Evolutionary conservation across 2,329 filamentous ascomycete species (phyloP), one percentile per base, ranked within the genome.

Genomic region (Diaporthe batatas): DNA sequence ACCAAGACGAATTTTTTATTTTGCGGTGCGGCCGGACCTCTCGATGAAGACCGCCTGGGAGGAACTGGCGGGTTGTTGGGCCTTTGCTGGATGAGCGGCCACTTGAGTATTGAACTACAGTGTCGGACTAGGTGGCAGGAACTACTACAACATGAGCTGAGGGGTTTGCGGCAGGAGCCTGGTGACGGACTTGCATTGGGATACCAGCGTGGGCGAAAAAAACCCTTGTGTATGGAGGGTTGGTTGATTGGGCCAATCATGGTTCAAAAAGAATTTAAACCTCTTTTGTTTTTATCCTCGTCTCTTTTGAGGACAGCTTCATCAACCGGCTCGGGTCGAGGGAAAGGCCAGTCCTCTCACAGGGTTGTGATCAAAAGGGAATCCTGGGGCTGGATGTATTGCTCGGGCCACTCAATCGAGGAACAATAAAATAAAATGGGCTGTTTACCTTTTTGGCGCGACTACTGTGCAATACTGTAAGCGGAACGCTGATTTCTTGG

Each of bases 181-280:
- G 67, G 62, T 67, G 62, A 67, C 32, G 67, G 58, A 59, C 47
- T 72, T 72, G 73, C 73, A 73, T 74, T 73, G 70, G 71, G 67
- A 73, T 67, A 59, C 59, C 67, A 68, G 53, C 39, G 59, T 57
- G 67, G 67, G 55, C 39, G 55, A 49, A 39, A 49, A 49, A 49
- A 49, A 39, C 58, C 65, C 42, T 62, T 54, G 59, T 62, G 59
- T 70, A 71, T 53, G 65, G 59, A 68, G 21, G 49, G 70, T 47
- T 47, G 54, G 29, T 59, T 59, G 59, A 34, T 29, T 65, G 67
- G 58, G 67, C 71, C 67, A 59, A 67, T 73, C 71, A 74, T 49
- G 74, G 73, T 68, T 73, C 72, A 74, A 75, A 75, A 75, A 70
- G 73, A 70, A 74, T 72, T 70, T 72, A 74, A 74, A 71, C 70